Percentiles rank a stretch among this genome's conserved stretches.
phyloP scores from a whole-genome alignment of 768 basidiomycete species.

The Termitomyces eurrhizus region DNA sequence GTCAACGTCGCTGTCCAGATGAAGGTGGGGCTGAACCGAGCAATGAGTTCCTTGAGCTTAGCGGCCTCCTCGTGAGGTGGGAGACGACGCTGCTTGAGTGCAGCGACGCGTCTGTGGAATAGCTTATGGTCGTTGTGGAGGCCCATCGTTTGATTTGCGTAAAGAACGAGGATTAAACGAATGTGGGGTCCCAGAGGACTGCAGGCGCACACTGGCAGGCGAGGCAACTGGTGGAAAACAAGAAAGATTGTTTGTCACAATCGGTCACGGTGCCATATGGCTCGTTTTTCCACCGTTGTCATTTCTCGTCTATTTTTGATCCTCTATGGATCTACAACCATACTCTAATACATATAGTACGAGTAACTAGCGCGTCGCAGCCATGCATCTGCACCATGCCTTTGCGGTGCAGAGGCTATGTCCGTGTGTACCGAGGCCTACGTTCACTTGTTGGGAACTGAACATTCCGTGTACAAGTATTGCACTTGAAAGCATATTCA shows the following conservation, averaged over 20 bases:
- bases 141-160: constrained; percentile 11
- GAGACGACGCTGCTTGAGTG: constrained; percentile 16
- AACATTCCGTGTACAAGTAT: not conserved
- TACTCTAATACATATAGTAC: not conserved
- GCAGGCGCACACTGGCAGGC: not conserved
- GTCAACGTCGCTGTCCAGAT: constrained; percentile 10
- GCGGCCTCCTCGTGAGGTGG: constrained; percentile 13
- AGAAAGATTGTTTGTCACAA: constrained; percentile 11
- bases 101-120: constrained; percentile 16
- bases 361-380: not conserved
- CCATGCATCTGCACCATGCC: not conserved
- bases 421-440: no score
- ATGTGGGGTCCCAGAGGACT: constrained; percentile 18
- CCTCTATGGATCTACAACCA: no score
- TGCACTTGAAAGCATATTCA: no score
- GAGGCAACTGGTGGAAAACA: not conserved
- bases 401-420: not conserved
- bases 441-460: not conserved
- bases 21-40: constrained; percentile 19
- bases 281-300: not conserved
- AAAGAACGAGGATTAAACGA: constrained; percentile 20
- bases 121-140: constrained; percentile 6
- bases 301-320: not conserved
- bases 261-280: constrained; percentile 6
- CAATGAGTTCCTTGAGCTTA: constrained; percentile 12